A percentile compares a stretch with the other conserved stretches of the same genome.
phyloP scores from a whole-genome alignment of 73 alveolate species.

The Paramecium sonneborni region DNA sequence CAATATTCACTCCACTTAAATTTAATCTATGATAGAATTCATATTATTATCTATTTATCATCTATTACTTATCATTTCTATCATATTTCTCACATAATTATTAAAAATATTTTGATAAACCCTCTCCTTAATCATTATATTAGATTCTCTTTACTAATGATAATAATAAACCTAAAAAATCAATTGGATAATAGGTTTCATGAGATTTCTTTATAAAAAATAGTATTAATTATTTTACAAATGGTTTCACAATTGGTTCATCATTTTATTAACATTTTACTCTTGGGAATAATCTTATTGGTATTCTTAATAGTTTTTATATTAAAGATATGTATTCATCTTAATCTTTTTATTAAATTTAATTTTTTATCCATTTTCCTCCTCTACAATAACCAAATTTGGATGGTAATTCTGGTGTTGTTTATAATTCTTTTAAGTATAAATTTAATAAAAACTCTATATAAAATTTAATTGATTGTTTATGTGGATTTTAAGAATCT shows the following conservation, averaged over 20 bases:
- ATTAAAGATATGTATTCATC: conserved; percentile 50
- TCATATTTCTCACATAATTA: conserved; percentile 51
- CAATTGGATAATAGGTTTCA: conserved; percentile 49
- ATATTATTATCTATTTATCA: not conserved
- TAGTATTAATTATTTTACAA: not conserved
- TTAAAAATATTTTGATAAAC: conserved; percentile 7
- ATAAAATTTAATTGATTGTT: not conserved
- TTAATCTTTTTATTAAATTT: not conserved
- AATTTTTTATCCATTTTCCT: not conserved
- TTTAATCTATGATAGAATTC: conserved; percentile 14
- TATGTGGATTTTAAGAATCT: not conserved
- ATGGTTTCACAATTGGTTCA: conserved; percentile 26
- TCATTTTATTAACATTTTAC: conserved; percentile 1
- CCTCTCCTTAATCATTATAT: not conserved
- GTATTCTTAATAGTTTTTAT: conserved; percentile 23
- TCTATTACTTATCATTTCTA: not conserved
- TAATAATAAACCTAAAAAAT: conserved; percentile 15
- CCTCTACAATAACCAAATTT: conserved; percentile 29
- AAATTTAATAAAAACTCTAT: conserved; percentile 24
- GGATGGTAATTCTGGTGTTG: conserved; percentile 50
- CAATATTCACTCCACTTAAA: conserved; percentile 38
- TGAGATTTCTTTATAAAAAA: conserved; percentile 36
- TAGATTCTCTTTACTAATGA: conserved; percentile 41
- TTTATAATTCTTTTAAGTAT: not conserved
- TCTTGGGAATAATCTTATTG: conserved; percentile 40